phyloP scores from a whole-genome alignment of 768 basidiomycete species.

The Boletus patriciae region DNA sequence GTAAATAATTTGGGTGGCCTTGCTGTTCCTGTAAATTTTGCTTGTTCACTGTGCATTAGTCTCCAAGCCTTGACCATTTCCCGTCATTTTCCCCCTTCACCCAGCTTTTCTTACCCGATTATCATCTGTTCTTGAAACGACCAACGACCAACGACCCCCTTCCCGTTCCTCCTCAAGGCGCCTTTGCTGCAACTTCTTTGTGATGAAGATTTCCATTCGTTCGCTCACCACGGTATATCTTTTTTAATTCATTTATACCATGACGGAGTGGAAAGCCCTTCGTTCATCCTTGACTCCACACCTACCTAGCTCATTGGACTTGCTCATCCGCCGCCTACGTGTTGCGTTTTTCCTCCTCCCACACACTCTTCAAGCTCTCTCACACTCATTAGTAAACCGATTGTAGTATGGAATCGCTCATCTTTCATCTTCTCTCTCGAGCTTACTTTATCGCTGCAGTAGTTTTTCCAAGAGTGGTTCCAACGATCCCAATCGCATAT shows the following conservation, averaged over 20 bases:
- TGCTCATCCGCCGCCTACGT: slow-evolving; percentile 12
- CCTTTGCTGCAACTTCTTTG: slow-evolving; percentile 6
- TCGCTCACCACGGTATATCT: slow-evolving; percentile 26
- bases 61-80: slow-evolving; percentile 7
- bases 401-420: slow-evolving; percentile 29
- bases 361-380: slow-evolving; percentile 7
- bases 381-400: slow-evolving; percentile 26
- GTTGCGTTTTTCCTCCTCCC: slow-evolving; percentile 4
- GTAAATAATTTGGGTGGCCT: slow-evolving; percentile 18
- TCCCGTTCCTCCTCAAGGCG: slow-evolving; percentile 3
- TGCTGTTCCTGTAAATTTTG: slow-evolving; percentile 24
- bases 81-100: background rate
- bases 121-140: slow-evolving; percentile 17
- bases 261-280: slow-evolving; percentile 22
- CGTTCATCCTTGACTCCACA: slow-evolving; percentile 17
- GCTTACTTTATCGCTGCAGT: slow-evolving; percentile 27
- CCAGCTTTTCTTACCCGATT: slow-evolving; percentile 3
- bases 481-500: slow-evolving; percentile 13
- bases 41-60: slow-evolving; percentile 24
- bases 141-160: slow-evolving; percentile 9
- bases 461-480: slow-evolving; percentile 15
- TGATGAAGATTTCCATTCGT: slow-evolving; percentile 15
- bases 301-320: slow-evolving; percentile 16
- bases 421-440: slow-evolving; percentile 7
- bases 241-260: slow-evolving; percentile 19